These are phyloP conservation scores for Morella rubra DNA, from an alignment of 306 rosid genomes.

Conservation along the genomic window DNA sequence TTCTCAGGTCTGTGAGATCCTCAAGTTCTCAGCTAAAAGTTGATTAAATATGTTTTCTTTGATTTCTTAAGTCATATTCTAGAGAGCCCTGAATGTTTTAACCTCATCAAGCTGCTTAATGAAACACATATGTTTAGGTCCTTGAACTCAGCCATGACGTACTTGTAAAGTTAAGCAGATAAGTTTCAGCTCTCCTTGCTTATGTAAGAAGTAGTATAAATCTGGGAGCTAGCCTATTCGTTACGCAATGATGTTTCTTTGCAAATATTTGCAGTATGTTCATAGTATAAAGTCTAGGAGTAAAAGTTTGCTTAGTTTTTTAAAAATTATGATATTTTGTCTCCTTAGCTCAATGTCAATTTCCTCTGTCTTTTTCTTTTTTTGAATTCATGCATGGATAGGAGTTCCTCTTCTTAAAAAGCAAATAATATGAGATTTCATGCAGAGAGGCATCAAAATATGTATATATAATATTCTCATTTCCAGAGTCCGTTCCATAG, in stretches of 20 bases:
- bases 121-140: neutral
- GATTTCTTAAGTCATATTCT: neutral
- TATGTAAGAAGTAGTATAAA: neutral
- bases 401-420: no score
- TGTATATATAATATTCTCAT: neutral
- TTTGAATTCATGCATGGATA: no score
- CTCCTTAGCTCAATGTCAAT: neutral
- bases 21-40: neutral
- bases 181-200: constrained; percentile 5
- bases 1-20: constrained; percentile 59
- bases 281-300: neutral
- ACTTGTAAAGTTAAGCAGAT: neutral
- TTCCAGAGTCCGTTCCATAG: neutral
- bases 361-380: neutral
- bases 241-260: no score
- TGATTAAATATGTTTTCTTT: neutral
- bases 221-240: no score
- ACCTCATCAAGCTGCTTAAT: neutral
- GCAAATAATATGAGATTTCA: neutral
- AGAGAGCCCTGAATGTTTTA: neutral
- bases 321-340: neutral
- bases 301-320: neutral
- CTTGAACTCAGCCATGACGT: constrained; percentile 5
- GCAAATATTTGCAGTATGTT: neutral
- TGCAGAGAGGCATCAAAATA: neutral